Percentiles rank a stretch among this genome's conserved stretches.
These are phyloP conservation scores for Leishmania braziliensis DNA, from an alignment of 208 protist genomes.

Conservation along the genomic window DNA sequence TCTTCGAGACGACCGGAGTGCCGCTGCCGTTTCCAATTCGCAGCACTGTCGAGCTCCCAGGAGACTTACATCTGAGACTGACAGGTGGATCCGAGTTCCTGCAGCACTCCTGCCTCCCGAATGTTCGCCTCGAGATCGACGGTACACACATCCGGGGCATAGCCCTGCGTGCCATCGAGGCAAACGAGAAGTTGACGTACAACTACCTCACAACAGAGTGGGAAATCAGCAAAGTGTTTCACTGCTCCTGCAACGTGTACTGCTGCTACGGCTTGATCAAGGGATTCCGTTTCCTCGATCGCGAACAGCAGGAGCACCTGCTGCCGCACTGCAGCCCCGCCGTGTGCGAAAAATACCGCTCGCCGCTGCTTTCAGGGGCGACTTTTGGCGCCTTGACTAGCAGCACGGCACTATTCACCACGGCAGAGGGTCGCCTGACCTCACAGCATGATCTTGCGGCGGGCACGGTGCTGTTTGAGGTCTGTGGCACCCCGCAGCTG, in stretches of 20 bases:
- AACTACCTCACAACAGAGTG: constrained; percentile 91
- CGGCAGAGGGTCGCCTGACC: constrained; percentile 43
- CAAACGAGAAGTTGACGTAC: constrained; percentile 75
- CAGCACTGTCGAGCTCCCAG: constrained; percentile 80
- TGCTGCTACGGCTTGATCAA: constrained; percentile 84
- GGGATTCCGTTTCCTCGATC: constrained; percentile 77
- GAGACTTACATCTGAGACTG: constrained; percentile 71
- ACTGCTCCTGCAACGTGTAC: constrained; percentile 78
- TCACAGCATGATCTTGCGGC: constrained; percentile 58
- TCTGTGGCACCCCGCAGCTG: constrained; percentile 28
- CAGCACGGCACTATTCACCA: constrained; percentile 38
- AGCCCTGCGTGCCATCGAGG: constrained; percentile 74
- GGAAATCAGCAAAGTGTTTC: constrained; percentile 82
- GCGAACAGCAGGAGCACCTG: constrained; percentile 73
- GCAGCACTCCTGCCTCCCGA: constrained; percentile 85
- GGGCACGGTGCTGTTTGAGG: constrained; percentile 63
- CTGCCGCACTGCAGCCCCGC: constrained; percentile 67
- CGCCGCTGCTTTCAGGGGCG: constrained; percentile 37
- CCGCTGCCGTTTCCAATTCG: constrained; percentile 74
- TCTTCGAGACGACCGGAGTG: constrained; percentile 77
- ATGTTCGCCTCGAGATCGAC: constrained; percentile 74
- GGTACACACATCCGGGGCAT: constrained; percentile 66
- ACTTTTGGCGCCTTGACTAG: constrained; percentile 35
- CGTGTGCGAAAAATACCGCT: constrained; percentile 65
- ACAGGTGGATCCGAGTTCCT: constrained; percentile 82